Conservation (phyloP, 495 filamentous ascomycete genomes). For the Copromyces sp. region DNA sequence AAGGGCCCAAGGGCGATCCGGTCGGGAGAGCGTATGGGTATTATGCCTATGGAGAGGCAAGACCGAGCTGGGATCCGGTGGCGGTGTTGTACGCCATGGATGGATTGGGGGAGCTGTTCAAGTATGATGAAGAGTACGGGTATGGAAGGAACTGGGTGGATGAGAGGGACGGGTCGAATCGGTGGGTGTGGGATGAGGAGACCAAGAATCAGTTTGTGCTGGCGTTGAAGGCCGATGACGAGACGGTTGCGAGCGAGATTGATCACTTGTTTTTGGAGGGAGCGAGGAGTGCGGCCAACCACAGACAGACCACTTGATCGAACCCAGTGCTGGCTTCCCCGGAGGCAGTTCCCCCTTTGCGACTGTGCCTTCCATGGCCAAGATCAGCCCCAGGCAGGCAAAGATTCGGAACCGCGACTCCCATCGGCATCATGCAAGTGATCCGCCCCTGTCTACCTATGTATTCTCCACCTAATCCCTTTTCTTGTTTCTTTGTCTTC, state of each 20-base stretch:
- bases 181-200: conserved; percentile 23
- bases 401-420: no score
- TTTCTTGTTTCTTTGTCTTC: no score
- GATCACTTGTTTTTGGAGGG: conserved; percentile 13
- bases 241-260: conserved; percentile 11
- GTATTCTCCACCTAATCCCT: no score
- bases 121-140: conserved; percentile 21
- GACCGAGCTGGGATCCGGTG: conserved; percentile 37
- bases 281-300: background rate
- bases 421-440: no score
- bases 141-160: conserved; percentile 18
- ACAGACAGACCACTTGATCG: background rate
- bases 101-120: conserved; percentile 16
- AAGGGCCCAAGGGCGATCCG: conserved; percentile 26
- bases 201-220: conserved; percentile 25
- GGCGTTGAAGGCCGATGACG: conserved; percentile 10
- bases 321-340: background rate
- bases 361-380: no score
- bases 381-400: no score
- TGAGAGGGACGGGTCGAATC: conserved; percentile 20
- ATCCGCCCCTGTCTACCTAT: no score
- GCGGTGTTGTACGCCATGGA: conserved; percentile 33
- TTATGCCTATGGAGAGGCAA: conserved; percentile 22
- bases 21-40: conserved; percentile 31
- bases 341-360: no score